Conservation (phyloP, 2,329 filamentous ascomycete species). For the Epichloe bromicola region DNA sequence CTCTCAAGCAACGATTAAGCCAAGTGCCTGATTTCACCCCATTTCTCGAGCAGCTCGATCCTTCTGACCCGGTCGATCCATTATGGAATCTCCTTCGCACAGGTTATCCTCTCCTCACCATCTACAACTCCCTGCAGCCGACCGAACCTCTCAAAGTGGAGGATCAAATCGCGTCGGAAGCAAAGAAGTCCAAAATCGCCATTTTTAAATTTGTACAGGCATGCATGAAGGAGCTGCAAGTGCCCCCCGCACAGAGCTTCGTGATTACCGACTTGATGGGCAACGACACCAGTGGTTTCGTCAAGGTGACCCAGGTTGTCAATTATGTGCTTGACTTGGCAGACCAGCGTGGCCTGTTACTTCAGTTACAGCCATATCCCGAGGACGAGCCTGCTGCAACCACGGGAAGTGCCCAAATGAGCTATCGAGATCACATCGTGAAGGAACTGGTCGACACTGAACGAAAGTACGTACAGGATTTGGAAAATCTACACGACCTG, state of each 20-base stretch:
- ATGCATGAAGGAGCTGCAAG: slow-evolving; percentile 69
- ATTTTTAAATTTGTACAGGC: slow-evolving; percentile 89
- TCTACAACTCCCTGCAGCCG: slow-evolving; percentile 79
- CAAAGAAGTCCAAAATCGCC: slow-evolving; percentile 72
- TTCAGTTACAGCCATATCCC: slow-evolving; percentile 43
- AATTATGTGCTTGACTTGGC: slow-evolving; percentile 84
- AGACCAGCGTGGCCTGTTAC: slow-evolving; percentile 62
- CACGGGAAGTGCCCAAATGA: slow-evolving; percentile 51
- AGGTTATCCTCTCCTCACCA: slow-evolving; percentile 71
- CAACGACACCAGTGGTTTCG: slow-evolving; percentile 91
- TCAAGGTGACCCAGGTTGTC: slow-evolving; percentile 90
- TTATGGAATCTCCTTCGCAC: slow-evolving; percentile 79
- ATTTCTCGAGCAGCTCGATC: slow-evolving; percentile 59
- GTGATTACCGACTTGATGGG: slow-evolving; percentile 85
- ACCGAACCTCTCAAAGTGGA: slow-evolving; percentile 55
- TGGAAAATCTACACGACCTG: slow-evolving; percentile 85
- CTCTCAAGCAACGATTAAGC: slow-evolving; percentile 66
- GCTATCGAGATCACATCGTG: slow-evolving; percentile 73
- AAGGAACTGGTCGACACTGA: slow-evolving; percentile 89
- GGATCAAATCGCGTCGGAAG: slow-evolving; percentile 45
- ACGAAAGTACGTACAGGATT: slow-evolving; percentile 92
- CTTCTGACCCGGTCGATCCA: slow-evolving; percentile 68
- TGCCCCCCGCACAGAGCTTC: slow-evolving; percentile 74
- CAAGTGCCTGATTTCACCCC: slow-evolving; percentile 74
- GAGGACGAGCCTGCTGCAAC: slow-evolving; percentile 35